Base-by-base conservation (phyloP, 495 filamentous ascomycete species). In the Cercophora samala region DNA sequence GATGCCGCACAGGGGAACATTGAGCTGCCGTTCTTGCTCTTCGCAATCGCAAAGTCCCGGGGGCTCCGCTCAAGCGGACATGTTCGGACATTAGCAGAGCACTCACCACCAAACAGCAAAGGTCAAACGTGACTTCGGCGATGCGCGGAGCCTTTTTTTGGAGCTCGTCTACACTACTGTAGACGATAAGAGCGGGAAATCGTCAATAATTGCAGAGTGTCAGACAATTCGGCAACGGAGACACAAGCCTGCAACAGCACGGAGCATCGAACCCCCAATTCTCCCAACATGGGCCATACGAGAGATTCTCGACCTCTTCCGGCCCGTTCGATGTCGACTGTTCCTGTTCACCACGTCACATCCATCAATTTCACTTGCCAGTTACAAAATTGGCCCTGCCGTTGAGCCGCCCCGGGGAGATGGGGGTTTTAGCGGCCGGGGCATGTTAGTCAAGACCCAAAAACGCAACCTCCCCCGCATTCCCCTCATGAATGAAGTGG, bases 391-490 rank as follows among this genome's bases (percentile, higher is more conserved):
- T 21, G 8, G 53, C 9, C 53, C 5, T 56, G 24, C 58, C 58
- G 22, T 60, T 60, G 58, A 60, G 24, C 58, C 25, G 22, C 17
- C 22, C 21, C 58, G n/a, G 17, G 26, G 37, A 46, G 37, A 46
- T 46, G 37, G 37, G 37, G 37, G 37, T 46, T 46, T 46, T 46
- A 46, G 37, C 37, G 37, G 37, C 37, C 0, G 37, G 37, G 37
- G 37, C 2, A 1, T 42, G 60, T 25, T 24, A 29, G 13, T 37
- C 25, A 21, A 5, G 18, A 17, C 60, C 60, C 18, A 25, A 11
- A 9, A 21, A 62, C 26, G 60, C 60, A 37, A 29, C 26, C 26
- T 62, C 60, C 60, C 60, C 60, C 60, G 60, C 60, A 62, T 62
- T 62, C 26, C 60, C 60, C 25, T 62, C 25, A 37, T 21, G 25